Evolutionary conservation across 371 early-diverging fungal genomes (phyloP), one percentile per base, ranked within the genome.

Genomic region (Mucor circinelloides): DNA sequence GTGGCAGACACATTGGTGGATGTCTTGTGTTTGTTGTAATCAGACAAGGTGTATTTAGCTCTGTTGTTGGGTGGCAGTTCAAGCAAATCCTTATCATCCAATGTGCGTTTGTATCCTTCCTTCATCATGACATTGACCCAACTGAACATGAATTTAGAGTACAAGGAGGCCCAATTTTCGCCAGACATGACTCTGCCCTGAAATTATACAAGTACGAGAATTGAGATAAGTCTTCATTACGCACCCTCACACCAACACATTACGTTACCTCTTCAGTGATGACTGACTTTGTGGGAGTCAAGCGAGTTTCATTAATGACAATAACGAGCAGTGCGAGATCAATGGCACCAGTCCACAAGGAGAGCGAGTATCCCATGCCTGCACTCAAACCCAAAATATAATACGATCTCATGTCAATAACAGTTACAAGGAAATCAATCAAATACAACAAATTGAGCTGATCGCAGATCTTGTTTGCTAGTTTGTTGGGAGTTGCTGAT

Each of bases 121-220:
- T 81, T 82, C 69, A 88, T 80, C 79, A 85, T 77, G 7, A 67
- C 71, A 55, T 85, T 77, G 2, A 83, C 79, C 88, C 88, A 88
- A 25, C 72, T 63, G 46, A 86, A 88, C 71, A 83, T 85, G 54
- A 80, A 72, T 50, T 79, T 74, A 10, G 85, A 83, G 63, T 85
- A 88, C 8, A 80, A 8, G 0, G 88, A 88, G 1, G 87, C 84
- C 73, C 85, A 76, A 27, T 77, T 74, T 61, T 88, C 88, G 15
- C 77, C 63, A 5, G 87, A 85, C 57, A 84, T 67, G 2, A 77
- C 15, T 9, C 88, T 79, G n/a, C 65, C 69, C 67, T 68, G 40
- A 12, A 44, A 34, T 56, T 60, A 31, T 27, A 55, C 23, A 36
- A 25, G 23, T 30, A n/a, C n/a, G n/a, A 1, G 10, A 9, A n/a